Evolutionary conservation across 2,329 filamentous ascomycete genomes (phyloP).

Genomic region (Colletotrichum acutatum): DNA sequence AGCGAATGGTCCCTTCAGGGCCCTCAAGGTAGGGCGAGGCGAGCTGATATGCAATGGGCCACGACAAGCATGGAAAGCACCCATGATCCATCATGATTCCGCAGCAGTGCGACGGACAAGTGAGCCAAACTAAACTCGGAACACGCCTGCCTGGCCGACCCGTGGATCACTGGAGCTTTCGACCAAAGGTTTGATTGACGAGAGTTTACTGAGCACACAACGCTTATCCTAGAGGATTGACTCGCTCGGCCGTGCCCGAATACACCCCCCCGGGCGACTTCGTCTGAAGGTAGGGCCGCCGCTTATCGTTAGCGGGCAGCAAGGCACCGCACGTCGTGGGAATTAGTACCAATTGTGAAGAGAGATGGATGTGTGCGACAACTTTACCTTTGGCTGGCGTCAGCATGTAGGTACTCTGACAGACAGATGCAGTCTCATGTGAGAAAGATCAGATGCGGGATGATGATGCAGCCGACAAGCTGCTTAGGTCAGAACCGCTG

Average conservation of each 20-base stretch:
- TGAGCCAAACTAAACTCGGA: background rate
- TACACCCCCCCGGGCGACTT: background rate
- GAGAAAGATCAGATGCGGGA: slow-evolving; percentile 14
- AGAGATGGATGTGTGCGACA: background rate
- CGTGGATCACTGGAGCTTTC: background rate
- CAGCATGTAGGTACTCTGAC: background rate
- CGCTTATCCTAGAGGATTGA: background rate
- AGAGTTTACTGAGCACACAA: background rate
- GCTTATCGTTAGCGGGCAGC: background rate
- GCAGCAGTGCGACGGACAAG: background rate
- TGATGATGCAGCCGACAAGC: background rate
- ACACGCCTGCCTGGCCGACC: background rate
- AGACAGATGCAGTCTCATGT: background rate
- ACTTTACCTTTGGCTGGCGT: background rate
- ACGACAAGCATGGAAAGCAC: background rate
- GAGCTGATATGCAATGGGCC: background rate
- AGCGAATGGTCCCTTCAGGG: too few relatives aligned
- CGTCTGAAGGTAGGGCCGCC: background rate
- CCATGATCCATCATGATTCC: background rate
- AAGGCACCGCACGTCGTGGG: background rate
- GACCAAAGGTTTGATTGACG: background rate
- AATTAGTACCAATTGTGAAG: background rate
- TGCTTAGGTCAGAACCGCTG: background rate
- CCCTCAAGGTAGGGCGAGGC: background rate
- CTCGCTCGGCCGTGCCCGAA: background rate